A percentile compares a stretch with the other conserved stretches of the same genome.
Conservation (phyloP, 2,329 filamentous ascomycete species). For the Paracoccidioides lutzii region DNA sequence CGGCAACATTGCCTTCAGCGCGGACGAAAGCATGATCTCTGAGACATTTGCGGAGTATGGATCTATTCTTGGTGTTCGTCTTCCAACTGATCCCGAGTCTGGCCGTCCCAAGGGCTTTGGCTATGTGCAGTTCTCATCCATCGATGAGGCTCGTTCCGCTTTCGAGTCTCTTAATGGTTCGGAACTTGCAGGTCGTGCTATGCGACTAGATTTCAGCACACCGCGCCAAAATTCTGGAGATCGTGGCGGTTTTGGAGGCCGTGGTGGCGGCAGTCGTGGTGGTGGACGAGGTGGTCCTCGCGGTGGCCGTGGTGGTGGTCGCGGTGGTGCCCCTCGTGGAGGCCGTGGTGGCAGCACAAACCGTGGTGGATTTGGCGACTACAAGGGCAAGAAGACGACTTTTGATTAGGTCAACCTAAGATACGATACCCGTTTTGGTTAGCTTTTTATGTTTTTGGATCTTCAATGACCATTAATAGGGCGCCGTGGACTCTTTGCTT, state of each 20-base stretch:
- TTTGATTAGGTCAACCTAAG: slow-evolving; percentile 35
- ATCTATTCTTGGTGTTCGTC: slow-evolving; percentile 63
- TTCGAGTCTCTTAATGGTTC: slow-evolving; percentile 58
- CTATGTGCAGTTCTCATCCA: slow-evolving; percentile 69
- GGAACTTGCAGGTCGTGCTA: slow-evolving; percentile 56
- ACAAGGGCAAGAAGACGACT: slow-evolving; percentile 68
- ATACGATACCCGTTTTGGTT: neutral
- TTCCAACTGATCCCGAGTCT: slow-evolving; percentile 76
- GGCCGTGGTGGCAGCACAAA: slow-evolving; percentile 35
- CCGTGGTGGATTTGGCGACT: slow-evolving; percentile 48
- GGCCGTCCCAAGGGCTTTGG: slow-evolving; percentile 85
- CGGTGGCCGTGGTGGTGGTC: slow-evolving; percentile 33
- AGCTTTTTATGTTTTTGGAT: neutral
- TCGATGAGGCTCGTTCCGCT: slow-evolving; percentile 71
- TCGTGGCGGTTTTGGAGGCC: slow-evolving; percentile 33
- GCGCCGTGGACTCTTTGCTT: neutral
- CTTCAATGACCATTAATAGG: neutral
- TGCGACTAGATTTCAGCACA: slow-evolving; percentile 73
- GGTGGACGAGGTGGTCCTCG: slow-evolving; percentile 36
- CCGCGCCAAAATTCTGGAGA: slow-evolving; percentile 48
- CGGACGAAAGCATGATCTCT: slow-evolving; percentile 60
- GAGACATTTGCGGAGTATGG: slow-evolving; percentile 62
- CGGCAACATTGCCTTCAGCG: slow-evolving; percentile 78
- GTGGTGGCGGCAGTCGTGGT: slow-evolving; percentile 40
- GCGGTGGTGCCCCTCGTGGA: slow-evolving; percentile 35